Evolutionary conservation across 192 early-diverging fungal species (phyloP).

Genomic region (Backusella macrospora): DNA sequence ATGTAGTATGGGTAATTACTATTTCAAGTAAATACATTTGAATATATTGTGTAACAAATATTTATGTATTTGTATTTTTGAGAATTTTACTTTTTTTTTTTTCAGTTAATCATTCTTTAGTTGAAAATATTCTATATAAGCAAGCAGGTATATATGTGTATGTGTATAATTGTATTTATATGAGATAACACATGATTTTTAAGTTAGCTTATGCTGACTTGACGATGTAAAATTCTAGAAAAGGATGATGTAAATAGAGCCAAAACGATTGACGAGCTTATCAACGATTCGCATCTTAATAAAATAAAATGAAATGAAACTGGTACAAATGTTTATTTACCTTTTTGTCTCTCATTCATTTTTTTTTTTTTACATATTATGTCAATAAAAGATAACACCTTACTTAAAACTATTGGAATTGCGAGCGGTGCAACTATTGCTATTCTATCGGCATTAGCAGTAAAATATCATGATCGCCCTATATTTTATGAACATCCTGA

Average conservation of each 20-base stretch:
- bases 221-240: no score
- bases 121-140: no score
- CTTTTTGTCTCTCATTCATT: not conserved
- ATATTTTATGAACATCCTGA: constrained; percentile 22
- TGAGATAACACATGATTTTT: no score
- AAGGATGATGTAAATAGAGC: not conserved
- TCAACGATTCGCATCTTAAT: not conserved
- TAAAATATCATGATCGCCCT: constrained; percentile 32
- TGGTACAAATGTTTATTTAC: not conserved
- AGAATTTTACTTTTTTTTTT: not conserved
- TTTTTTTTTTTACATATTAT: not conserved
- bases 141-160: no score
- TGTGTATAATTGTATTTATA: no score
- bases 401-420: not conserved
- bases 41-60: not conserved
- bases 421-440: constrained; percentile 2
- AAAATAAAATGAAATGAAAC: not conserved
- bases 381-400: not conserved
- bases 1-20: not conserved
- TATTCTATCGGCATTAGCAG: constrained; percentile 9
- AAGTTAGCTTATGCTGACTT: no score
- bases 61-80: not conserved
- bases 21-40: not conserved
- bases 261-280: not conserved
- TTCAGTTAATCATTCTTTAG: not conserved